Conservation (phyloP, 1,284 basidiomycete genomes). For the Anthracocystis walkeri region DNA sequence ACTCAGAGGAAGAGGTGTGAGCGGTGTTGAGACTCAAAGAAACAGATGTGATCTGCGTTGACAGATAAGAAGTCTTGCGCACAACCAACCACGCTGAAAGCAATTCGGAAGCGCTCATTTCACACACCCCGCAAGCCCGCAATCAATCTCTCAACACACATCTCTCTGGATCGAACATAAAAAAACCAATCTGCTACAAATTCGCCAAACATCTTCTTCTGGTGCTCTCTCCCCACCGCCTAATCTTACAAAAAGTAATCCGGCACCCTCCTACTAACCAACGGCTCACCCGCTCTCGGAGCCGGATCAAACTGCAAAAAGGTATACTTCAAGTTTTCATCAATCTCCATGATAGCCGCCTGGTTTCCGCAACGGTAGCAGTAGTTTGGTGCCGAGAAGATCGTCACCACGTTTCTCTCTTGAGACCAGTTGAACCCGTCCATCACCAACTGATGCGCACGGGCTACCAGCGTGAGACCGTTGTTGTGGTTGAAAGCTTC, state of each 20-base stretch:
- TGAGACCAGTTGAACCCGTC: conserved; percentile 98
- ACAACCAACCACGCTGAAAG: no score
- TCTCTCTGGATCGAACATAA: background rate
- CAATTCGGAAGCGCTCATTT: no score
- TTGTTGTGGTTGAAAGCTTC: conserved; percentile 99
- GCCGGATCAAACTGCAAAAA: conserved; percentile 99
- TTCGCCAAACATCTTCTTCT: background rate
- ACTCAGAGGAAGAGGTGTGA: no score
- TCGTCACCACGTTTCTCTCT: conserved; percentile 99
- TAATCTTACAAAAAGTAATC: conserved; percentile 73
- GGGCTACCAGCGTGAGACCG: conserved; percentile 87
- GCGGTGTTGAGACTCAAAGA: no score
- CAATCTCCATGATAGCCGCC: conserved; percentile 99
- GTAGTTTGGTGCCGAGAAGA: conserved; percentile 90
- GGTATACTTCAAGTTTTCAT: conserved; percentile 96
- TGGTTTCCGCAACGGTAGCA: conserved; percentile 99
- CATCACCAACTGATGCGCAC: conserved; percentile 81
- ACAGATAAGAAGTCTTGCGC: no score
- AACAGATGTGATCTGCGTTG: no score
- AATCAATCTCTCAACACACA: no score
- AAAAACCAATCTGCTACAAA: background rate
- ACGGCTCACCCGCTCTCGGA: conserved; percentile 95
- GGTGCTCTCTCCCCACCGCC: background rate
- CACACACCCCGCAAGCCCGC: no score
- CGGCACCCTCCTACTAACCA: conserved; percentile 96